Evolutionary conservation across 768 basidiomycete species (phyloP), one percentile per base, ranked within the genome.

Genomic region (Russula brevipes): DNA sequence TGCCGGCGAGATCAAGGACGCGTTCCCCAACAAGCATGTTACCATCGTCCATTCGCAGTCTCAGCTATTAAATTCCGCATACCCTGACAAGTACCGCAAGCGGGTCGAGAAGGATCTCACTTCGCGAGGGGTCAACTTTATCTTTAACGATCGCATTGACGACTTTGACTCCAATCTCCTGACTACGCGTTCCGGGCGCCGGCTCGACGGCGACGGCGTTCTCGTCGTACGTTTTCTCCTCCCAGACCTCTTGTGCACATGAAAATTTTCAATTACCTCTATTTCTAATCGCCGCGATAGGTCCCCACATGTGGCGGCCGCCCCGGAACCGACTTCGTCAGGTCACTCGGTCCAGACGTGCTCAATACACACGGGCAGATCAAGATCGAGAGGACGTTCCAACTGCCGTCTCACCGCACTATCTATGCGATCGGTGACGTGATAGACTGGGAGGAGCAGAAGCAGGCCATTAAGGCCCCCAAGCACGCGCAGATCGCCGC

Each of bases 371-470:
- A 62, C 66, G 69, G 82, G 73, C 61, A 74, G 68, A 80, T 88
- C 59, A 82, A 80, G 63, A 79, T 89, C 11, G 69, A 72, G 33
- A 78, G 83, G 3, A 86, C 85, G 0, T 76, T 89, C 47, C 85
- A 87, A 67, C 72, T 89, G 2, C 68, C 66, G 8, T 73, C 72
- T 0, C 73, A 85, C 70, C 74, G 81, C 0, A 77, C 77, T 61
- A 81, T 89, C 14, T 88, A 85, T 60, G 89, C 87, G 0, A 77
- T 74, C 1, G 88, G 88, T 2, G 88, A 90, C 68, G 78, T 85
- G 61, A 80, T 85, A 63, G 83, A 85, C 44, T 84, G 81, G 76
- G 58, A 73, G 0, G 88, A 88, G 71, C 82, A 87, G 72, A 88
- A 87, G 67, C 85, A 81, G 68, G 73, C 73, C 0, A 76, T 73